These are phyloP conservation scores for Phaeoacremonium minimum DNA, from an alignment of 2,329 filamentous ascomycete genomes.

Conservation along the genomic window DNA sequence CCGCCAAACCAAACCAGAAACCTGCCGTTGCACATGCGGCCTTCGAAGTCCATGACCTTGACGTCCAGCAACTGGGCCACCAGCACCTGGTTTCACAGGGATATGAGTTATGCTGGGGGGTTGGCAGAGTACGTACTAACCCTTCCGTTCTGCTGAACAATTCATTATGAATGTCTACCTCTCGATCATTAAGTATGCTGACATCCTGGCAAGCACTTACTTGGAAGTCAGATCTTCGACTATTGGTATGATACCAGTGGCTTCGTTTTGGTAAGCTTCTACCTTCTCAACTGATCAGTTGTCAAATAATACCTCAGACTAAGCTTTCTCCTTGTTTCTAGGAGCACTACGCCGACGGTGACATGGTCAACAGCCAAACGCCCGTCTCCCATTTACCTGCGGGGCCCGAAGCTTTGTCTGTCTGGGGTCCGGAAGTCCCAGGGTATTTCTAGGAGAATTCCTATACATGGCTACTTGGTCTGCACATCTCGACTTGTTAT, in stretches of 20 bases:
- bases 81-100: neutral
- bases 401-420: neutral
- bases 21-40: neutral
- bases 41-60: conserved; percentile 4
- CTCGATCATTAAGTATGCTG: no score
- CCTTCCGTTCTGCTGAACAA: no score
- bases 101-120: neutral
- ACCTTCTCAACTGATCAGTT: no score
- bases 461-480: no score
- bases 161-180: no score
- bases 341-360: conserved; percentile 5
- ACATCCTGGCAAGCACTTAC: no score
- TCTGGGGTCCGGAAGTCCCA: neutral
- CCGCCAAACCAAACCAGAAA: neutral
- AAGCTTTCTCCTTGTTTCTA: conserved; percentile 3
- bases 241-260: no score
- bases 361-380: conserved; percentile 2
- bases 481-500: no score
- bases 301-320: no score
- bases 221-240: conserved; percentile 3
- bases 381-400: neutral
- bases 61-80: conserved; percentile 1
- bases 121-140: no score
- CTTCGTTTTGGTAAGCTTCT: no score
- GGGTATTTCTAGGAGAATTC: no score